Evolutionary conservation across 208 protist genomes (phyloP), one percentile per base, ranked within the genome.

Genomic region (Trypanosoma scelopori): DNA sequence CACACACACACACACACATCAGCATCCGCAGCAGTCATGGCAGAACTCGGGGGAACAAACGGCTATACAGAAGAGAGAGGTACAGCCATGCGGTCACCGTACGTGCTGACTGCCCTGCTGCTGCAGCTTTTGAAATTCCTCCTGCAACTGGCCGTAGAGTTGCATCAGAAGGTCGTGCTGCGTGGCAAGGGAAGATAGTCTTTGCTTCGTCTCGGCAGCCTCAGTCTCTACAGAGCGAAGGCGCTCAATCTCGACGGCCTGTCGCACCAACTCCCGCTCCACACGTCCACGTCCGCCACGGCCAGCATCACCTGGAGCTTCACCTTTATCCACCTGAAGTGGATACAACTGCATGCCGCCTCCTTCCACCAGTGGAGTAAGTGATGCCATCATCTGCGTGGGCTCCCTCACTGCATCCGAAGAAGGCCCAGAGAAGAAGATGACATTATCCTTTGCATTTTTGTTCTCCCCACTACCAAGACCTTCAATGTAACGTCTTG

Each of bases 101-200:
- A 37, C 32, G 9, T 37, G 32, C 32, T 37, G 23, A 27, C 28
- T n/a, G 5, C 5, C 13, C 47, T 35, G 20, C 35, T 66, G 46
- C 39, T 55, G 67, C 22, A 32, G 45, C 28, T 49, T 32, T 35
- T 71, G 49, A 37, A 85, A 41, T 18, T 84, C 68, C n/a, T 94
- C 84, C 70, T 88, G 80, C 46, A 87, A 48, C 65, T 95, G 66
- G 0, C 89, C 89, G 67, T 92, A 92, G 59, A 95, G 78, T 56
- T 93, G 85, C 42, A 95, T 71, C 12, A 95, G 65, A 46, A 90
- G 32, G 63, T 91, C 85, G 61, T 93, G 68, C 59, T 89, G 65
- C 32, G 55, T 27, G 30, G 77, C 72, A 6, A 95, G 75, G n/a
- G 52, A 70, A 39, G 69, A 16, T 6, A 83, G 53, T 41, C 69